Conservation (phyloP, 2,329 filamentous ascomycete genomes). For the Malbranchea zuffiana region DNA sequence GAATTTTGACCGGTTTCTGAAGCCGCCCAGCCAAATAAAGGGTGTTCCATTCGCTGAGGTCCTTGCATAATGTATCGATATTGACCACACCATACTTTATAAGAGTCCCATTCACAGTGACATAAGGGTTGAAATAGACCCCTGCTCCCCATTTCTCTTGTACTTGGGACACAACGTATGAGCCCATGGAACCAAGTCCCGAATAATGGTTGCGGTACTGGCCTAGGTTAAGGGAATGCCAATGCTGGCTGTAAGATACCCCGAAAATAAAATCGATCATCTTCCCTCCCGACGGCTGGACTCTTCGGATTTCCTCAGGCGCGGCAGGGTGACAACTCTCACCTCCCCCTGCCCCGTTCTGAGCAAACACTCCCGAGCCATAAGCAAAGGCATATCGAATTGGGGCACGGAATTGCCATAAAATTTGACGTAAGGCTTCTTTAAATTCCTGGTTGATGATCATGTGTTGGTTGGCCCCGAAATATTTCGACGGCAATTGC, state of each 20-base stretch:
- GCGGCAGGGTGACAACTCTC: slow-evolving; percentile 65
- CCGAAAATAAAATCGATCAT: slow-evolving; percentile 99
- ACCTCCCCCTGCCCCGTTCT: slow-evolving; percentile 42
- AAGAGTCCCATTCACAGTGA: slow-evolving; percentile 86
- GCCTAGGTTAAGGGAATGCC: slow-evolving; percentile 79
- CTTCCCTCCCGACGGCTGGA: slow-evolving; percentile 79
- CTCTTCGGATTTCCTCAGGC: slow-evolving; percentile 66
- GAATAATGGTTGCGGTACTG: slow-evolving; percentile 83
- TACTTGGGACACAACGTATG: slow-evolving; percentile 69
- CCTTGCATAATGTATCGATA: slow-evolving; percentile 73
- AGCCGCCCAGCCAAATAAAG: slow-evolving; percentile 92
- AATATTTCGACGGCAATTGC: slow-evolving; percentile 65
- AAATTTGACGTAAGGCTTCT: slow-evolving; percentile 70
- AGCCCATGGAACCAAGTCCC: slow-evolving; percentile 68
- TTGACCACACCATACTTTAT: slow-evolving; percentile 98
- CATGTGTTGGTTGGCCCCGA: slow-evolving; percentile 94
- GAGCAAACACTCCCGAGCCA: slow-evolving; percentile 90
- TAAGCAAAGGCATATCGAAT: slow-evolving; percentile 97
- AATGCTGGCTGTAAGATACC: slow-evolving; percentile 87
- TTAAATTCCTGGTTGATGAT: slow-evolving; percentile 93
- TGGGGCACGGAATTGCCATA: slow-evolving; percentile 84
- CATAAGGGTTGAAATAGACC: slow-evolving; percentile 94
- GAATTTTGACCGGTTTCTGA: slow-evolving; percentile 95
- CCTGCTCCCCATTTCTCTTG: slow-evolving; percentile 86
- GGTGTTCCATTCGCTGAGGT: slow-evolving; percentile 84